Evolutionary conservation across 139 green algal species (phyloP), one percentile per base, ranked within the genome.

Genomic region (Chlorella sp.): DNA sequence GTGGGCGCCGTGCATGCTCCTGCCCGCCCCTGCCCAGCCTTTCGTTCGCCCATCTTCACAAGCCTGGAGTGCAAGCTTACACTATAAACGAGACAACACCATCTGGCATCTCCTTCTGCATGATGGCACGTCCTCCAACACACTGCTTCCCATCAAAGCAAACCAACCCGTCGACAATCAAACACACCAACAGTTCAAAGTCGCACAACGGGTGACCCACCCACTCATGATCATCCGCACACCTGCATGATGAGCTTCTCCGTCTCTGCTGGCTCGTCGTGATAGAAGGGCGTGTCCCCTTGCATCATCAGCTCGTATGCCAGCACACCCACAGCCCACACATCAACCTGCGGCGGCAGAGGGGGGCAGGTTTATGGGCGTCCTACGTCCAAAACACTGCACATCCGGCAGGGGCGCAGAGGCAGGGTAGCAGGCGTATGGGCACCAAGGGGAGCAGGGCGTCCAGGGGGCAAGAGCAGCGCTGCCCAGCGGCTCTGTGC

Each of bases 311-410:
- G 93, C 94, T 98, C 96, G 76, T 98, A 98, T 0, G 95, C 95
- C 87, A 98, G 92, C 66, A 97, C 95, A 18, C 96, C 96, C 48
- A 96, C 93, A 22, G 96, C 96, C 96, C 96, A 98, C 16, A 98
- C 93, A 75, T 95, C 93, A 69, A 93, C 90, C 92, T 93, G 86
- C 64, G 57, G 42, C 18, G 19, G 64, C n/a, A 32, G 48, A 1
- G 32, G 37, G n/a, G 68, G 24, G 81, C 32, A n/a, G 57, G 11
- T 81, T 95, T 2, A 26, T n/a, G n/a, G n/a, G n/a, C n/a, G n/a
- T n/a, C n/a, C n/a, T n/a, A n/a, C n/a, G n/a, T n/a, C n/a, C n/a
- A 81, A 24, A 42, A 48, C 34, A 28, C 37, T 37, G 22, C 76
- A 82, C 2, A 24, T 36, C 16, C 15, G 30, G 32, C 32, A 39